These are phyloP conservation scores for Gremmenia infestans DNA, from an alignment of 2,329 filamentous ascomycete genomes.

Conservation along the genomic window DNA sequence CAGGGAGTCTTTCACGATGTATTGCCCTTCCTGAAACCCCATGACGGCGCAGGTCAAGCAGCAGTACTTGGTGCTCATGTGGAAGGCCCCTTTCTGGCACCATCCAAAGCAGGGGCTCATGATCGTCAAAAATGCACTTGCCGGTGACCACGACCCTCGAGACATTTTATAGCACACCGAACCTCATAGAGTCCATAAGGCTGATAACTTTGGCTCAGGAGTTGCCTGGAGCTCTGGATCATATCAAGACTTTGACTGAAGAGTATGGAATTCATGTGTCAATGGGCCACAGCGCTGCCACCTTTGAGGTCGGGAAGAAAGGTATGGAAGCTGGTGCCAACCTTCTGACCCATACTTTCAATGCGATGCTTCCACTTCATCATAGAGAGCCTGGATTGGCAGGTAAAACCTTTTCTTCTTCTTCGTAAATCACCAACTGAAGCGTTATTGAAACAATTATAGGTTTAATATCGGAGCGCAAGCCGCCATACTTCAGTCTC, in stretches of 20 bases:
- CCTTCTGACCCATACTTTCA: conserved; percentile 49
- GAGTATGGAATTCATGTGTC: conserved; percentile 25
- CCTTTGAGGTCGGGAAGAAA: conserved; percentile 39
- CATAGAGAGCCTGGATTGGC: conserved; percentile 48
- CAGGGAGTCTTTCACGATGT: conserved; percentile 38
- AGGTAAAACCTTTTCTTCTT: conserved; percentile 27
- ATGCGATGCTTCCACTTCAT: conserved; percentile 47
- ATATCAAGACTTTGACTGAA: conserved; percentile 39
- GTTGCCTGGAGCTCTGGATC: conserved; percentile 35
- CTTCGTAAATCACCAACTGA: not conserved
- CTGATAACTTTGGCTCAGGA: conserved; percentile 50
- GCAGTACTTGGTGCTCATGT: conserved; percentile 50
- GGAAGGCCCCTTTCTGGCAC: conserved; percentile 51
- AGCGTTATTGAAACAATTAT: not conserved
- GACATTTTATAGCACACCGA: conserved; percentile 41
- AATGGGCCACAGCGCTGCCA: conserved; percentile 43
- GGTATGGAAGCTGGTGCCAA: conserved; percentile 45
- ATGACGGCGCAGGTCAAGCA: conserved; percentile 38
- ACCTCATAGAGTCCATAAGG: conserved; percentile 38
- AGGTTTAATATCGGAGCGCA: conserved; percentile 30
- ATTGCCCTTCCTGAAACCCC: conserved; percentile 42
- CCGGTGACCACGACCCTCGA: conserved; percentile 20
- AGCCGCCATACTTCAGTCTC: conserved; percentile 42
- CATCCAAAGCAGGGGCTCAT: conserved; percentile 49
- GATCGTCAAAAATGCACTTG: conserved; percentile 26